Evolutionary conservation across 495 filamentous ascomycete species (phyloP).

Genomic region (Annulohypoxylon moriforme): DNA sequence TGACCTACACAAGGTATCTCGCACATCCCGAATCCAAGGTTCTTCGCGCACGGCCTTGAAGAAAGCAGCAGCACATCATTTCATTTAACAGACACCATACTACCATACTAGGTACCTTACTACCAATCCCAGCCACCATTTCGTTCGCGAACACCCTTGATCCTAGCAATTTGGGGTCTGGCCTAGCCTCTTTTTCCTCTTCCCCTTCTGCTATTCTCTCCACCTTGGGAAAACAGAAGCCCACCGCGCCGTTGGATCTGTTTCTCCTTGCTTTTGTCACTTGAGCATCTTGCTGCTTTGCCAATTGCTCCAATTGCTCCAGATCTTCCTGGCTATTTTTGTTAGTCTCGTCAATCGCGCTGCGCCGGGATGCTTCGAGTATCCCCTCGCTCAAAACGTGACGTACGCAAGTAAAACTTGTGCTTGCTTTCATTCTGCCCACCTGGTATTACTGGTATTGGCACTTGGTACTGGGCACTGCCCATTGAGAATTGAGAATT

Average conservation of each 20-base stretch:
- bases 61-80: slow-evolving; percentile 37
- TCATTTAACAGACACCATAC: slow-evolving; percentile 30
- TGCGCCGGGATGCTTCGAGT: slow-evolving; percentile 43
- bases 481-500: slow-evolving; percentile 5
- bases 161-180: slow-evolving; percentile 33
- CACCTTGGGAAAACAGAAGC: slow-evolving; percentile 36
- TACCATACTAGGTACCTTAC: neutral
- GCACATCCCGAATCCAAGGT: slow-evolving; percentile 28
- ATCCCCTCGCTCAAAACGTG: slow-evolving; percentile 25
- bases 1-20: neutral
- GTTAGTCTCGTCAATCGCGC: slow-evolving; percentile 30
- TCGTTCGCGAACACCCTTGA: slow-evolving; percentile 38
- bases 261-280: slow-evolving; percentile 34
- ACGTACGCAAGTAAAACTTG: slow-evolving; percentile 26
- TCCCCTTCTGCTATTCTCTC: slow-evolving; percentile 24
- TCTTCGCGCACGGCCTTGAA: slow-evolving; percentile 39
- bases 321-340: slow-evolving; percentile 26
- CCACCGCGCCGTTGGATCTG: slow-evolving; percentile 40
- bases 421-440: neutral
- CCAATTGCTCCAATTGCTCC: slow-evolving; percentile 14
- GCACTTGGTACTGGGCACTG: too few species aligned
- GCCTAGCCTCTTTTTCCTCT: slow-evolving; percentile 18
- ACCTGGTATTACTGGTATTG: too few species aligned
- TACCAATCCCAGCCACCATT: slow-evolving; percentile 26
- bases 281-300: slow-evolving; percentile 13